These are phyloP conservation scores for Albophoma yamanashiensis DNA, from an alignment of 2,329 filamentous ascomycete species.

Conservation along the genomic window DNA sequence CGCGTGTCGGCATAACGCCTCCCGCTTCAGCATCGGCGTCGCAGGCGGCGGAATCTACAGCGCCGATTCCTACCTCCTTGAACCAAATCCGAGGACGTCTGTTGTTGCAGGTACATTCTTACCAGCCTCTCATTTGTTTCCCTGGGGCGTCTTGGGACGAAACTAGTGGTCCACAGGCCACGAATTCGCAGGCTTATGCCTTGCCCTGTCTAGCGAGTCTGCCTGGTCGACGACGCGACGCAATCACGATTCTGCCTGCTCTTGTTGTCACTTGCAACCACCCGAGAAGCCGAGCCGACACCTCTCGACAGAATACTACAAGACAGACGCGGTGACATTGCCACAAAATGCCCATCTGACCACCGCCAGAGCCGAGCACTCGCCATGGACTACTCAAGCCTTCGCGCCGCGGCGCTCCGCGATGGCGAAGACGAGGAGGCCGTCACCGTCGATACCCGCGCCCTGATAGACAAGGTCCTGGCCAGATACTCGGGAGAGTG, in stretches of 20 bases:
- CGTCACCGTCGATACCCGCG: conserved; percentile 93
- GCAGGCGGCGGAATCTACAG: neutral
- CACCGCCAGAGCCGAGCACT: neutral
- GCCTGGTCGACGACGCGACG: neutral
- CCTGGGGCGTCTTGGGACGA: neutral
- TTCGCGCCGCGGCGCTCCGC: conserved; percentile 79
- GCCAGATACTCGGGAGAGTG: conserved; percentile 96
- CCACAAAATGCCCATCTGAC: neutral
- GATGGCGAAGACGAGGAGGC: conserved; percentile 89
- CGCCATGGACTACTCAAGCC: conserved; percentile 59
- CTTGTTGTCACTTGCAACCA: neutral
- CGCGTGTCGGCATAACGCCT: neutral
- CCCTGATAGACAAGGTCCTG: conserved; percentile 94
- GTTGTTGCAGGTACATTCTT: neutral
- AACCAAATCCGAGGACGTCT: neutral
- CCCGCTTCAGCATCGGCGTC: neutral
- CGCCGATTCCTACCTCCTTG: no score
- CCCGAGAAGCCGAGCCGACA: neutral
- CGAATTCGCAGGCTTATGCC: neutral
- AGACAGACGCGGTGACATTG: neutral
- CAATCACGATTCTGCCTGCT: neutral
- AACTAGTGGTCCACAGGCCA: neutral
- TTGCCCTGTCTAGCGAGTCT: neutral
- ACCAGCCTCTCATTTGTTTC: neutral
- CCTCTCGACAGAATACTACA: neutral